Conservation (phyloP, 805 yeast species). For the Suhomyces vadensis region DNA sequence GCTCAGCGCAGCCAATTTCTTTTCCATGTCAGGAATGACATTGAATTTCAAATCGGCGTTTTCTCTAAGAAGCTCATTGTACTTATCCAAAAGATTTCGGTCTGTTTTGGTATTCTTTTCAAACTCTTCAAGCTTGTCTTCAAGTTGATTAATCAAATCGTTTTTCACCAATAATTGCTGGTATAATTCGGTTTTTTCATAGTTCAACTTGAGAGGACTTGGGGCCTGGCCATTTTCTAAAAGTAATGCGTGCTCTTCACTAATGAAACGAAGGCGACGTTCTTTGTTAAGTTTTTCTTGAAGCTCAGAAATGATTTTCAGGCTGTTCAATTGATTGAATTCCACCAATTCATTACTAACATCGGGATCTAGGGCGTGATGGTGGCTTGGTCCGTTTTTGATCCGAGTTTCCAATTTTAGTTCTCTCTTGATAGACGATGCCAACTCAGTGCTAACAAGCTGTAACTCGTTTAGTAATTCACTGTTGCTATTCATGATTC, state of each 20-base stretch:
- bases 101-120: slow-evolving; percentile 24
- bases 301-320: slow-evolving; percentile 46
- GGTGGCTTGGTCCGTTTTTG: slow-evolving; percentile 10
- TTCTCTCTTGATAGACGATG: slow-evolving; percentile 70
- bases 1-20: slow-evolving; percentile 20
- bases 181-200: slow-evolving; percentile 55
- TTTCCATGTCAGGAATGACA: slow-evolving; percentile 49
- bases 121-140: slow-evolving; percentile 46
- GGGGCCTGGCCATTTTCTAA: slow-evolving; percentile 55
- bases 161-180: slow-evolving; percentile 49
- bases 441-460: slow-evolving; percentile 69
- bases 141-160: slow-evolving; percentile 47
- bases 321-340: slow-evolving; percentile 20
- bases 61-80: slow-evolving; percentile 41
- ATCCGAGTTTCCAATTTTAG: slow-evolving; percentile 54
- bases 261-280: slow-evolving; percentile 61
- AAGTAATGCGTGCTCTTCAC: slow-evolving; percentile 68
- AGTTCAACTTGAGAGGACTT: slow-evolving; percentile 54
- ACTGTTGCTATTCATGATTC: slow-evolving; percentile 59
- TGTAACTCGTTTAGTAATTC: slow-evolving; percentile 63
- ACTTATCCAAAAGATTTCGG: slow-evolving; percentile 36
- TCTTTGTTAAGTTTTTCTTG: slow-evolving; percentile 63
- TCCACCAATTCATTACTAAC: slow-evolving; percentile 18
- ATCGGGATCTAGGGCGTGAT: not conserved
- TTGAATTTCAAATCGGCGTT: slow-evolving; percentile 44